Percentiles rank a stretch among this genome's conserved stretches.
These are phyloP conservation scores for Xerocomellus chrysenteron DNA, from an alignment of 768 basidiomycete genomes.

Conservation along the genomic window DNA sequence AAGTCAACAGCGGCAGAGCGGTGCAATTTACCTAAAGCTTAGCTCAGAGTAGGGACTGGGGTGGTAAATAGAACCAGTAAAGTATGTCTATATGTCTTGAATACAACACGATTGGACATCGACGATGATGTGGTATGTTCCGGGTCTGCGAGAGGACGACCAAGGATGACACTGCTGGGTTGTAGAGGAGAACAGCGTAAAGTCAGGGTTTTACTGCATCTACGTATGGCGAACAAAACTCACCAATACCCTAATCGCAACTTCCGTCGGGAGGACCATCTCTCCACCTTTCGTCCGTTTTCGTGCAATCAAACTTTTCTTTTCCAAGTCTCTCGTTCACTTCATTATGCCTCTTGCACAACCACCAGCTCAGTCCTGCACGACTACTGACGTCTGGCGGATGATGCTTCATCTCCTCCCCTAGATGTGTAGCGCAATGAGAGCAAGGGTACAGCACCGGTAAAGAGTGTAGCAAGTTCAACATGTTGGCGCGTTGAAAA, in stretches of 20 bases:
- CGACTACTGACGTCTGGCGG: slow-evolving; percentile 81
- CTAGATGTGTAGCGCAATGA: slow-evolving; percentile 83
- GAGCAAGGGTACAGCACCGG: slow-evolving; percentile 87
- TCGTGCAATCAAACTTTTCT: slow-evolving; percentile 75
- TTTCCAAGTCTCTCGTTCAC: slow-evolving; percentile 89
- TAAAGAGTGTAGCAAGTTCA: slow-evolving; percentile 70
- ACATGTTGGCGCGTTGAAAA: slow-evolving; percentile 80
- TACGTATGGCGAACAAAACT: not conserved
- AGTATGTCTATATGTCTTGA: too few relatives aligned
- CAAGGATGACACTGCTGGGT: too few relatives aligned
- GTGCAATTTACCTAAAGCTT: too few relatives aligned
- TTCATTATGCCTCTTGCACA: slow-evolving; percentile 91
- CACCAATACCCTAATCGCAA: slow-evolving; percentile 62
- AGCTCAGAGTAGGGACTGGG: too few relatives aligned
- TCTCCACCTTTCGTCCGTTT: slow-evolving; percentile 87
- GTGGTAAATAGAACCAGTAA: too few relatives aligned
- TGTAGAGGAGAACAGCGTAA: too few relatives aligned
- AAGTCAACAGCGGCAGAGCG: too few relatives aligned
- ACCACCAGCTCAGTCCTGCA: slow-evolving; percentile 71
- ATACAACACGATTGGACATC: too few relatives aligned
- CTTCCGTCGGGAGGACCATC: slow-evolving; percentile 86
- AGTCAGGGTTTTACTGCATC: not conserved
- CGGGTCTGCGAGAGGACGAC: too few relatives aligned
- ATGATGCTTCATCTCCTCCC: slow-evolving; percentile 57
- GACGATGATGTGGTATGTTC: too few relatives aligned